Percentiles rank a stretch among this genome's conserved stretches.
These are phyloP conservation scores for Ramicandelaber brevisporus DNA, from an alignment of 192 early-diverging fungal genomes.

Conservation along the genomic window DNA sequence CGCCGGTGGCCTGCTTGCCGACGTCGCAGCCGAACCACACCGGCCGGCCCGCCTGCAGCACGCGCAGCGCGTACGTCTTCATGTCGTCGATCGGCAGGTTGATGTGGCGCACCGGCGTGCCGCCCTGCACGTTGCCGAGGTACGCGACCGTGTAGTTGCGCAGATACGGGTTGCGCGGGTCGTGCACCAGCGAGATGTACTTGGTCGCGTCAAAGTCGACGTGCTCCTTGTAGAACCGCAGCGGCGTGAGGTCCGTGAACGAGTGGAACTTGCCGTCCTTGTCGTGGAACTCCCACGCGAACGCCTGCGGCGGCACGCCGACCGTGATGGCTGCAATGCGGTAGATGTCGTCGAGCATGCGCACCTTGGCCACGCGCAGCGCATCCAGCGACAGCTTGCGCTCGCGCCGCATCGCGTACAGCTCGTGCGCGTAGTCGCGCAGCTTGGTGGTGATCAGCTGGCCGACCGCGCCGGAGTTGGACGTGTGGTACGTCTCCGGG, in stretches of 20 bases:
- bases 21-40: constrained; percentile 64
- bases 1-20: constrained; percentile 26
- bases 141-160: constrained; percentile 41
- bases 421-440: constrained; percentile 33
- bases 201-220: constrained; percentile 26
- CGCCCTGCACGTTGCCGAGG: constrained; percentile 45
- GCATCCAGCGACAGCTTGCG: constrained; percentile 11
- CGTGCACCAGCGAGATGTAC: constrained; percentile 40
- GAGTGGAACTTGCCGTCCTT: constrained; percentile 41
- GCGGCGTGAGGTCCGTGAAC: constrained; percentile 25
- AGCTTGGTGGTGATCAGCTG: constrained; percentile 30
- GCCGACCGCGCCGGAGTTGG: constrained; percentile 28
- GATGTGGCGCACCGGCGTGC: constrained; percentile 34
- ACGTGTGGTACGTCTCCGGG: constrained; percentile 37
- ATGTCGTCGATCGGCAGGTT: constrained; percentile 25
- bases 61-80: constrained; percentile 27
- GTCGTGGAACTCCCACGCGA: constrained; percentile 41
- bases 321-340: constrained; percentile 39
- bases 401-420: constrained; percentile 24
- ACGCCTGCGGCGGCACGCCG: constrained; percentile 35
- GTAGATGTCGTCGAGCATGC: constrained; percentile 38
- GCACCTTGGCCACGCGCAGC: constrained; percentile 23
- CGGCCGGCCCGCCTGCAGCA: constrained; percentile 28
- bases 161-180: constrained; percentile 36
- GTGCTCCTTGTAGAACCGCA: constrained; percentile 29